These are phyloP conservation scores for Calonectria crousiana DNA, from an alignment of 2,329 filamentous ascomycete genomes.

Conservation along the genomic window DNA sequence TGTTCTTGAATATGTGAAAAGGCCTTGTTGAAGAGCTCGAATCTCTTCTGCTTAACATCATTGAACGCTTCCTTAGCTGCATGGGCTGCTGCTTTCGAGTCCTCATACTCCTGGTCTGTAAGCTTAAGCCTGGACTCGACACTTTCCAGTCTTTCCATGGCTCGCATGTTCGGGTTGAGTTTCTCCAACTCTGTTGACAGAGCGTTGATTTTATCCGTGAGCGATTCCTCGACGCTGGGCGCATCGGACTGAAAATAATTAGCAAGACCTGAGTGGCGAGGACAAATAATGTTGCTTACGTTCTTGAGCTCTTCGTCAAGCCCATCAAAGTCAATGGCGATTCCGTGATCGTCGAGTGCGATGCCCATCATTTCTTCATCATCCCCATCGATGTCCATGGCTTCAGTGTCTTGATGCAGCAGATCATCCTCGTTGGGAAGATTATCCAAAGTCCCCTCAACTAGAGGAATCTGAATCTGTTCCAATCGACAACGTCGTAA, in stretches of 20 bases:
- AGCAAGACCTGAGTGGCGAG: constrained; percentile 34
- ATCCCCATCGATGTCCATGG: constrained; percentile 89
- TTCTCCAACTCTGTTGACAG: constrained; percentile 88
- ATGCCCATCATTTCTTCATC: constrained; percentile 71
- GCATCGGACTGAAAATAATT: constrained; percentile 70
- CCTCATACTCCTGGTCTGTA: constrained; percentile 90
- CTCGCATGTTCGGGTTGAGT: constrained; percentile 96
- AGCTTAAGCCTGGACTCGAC: constrained; percentile 86
- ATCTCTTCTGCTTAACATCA: constrained; percentile 82
- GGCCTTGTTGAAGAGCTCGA: constrained; percentile 93
- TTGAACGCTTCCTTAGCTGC: constrained; percentile 87
- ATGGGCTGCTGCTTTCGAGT: constrained; percentile 80
- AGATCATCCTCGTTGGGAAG: constrained; percentile 89
- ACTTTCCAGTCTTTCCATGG: constrained; percentile 88
- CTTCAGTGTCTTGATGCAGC: constrained; percentile 81
- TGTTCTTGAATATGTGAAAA: constrained; percentile 96
- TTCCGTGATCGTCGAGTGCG: constrained; percentile 88
- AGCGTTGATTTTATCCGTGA: constrained; percentile 81
- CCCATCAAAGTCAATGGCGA: constrained; percentile 86
- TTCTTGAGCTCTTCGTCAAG: constrained; percentile 86
- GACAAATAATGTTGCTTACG: constrained; percentile 59
- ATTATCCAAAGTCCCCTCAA: constrained; percentile 81
- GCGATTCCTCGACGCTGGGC: constrained; percentile 77
- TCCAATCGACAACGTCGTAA: constrained; percentile 93
- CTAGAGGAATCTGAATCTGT: constrained; percentile 87